These are phyloP conservation scores for Boechera retrofracta DNA, from an alignment of 345 rosid species.

Conservation along the genomic window DNA sequence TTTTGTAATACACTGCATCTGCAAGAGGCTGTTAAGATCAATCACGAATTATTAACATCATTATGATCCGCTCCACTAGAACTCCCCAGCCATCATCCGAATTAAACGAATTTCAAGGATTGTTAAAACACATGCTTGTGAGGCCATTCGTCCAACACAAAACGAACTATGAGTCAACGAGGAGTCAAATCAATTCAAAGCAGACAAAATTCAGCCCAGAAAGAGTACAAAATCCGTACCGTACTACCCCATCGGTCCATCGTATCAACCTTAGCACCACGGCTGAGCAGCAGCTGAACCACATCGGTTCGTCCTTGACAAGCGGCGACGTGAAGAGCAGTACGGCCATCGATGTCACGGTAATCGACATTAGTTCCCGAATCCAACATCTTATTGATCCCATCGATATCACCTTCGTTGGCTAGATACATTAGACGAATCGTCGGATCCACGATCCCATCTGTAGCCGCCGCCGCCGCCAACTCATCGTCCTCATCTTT, in stretches of 20 bases:
- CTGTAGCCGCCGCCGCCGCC: constrained; percentile 43
- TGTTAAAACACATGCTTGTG: not conserved
- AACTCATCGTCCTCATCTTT: constrained; percentile 49
- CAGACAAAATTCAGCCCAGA: not conserved
- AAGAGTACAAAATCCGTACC: constrained; percentile 37
- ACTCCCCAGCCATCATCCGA: not conserved
- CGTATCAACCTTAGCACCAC: constrained; percentile 56
- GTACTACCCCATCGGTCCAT: constrained; percentile 78
- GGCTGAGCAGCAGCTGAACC: constrained; percentile 51
- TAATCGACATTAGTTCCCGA: constrained; percentile 74
- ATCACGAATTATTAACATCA: constrained; percentile 35
- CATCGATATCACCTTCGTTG: constrained; percentile 76
- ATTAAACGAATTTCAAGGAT: not conserved
- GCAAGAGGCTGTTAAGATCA: constrained; percentile 76
- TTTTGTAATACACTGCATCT: constrained; percentile 76
- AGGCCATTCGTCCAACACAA: constrained; percentile 39
- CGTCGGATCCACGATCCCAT: constrained; percentile 54
- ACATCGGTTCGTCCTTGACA: constrained; percentile 75
- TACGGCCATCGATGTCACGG: constrained; percentile 70
- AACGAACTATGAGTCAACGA: constrained; percentile 33
- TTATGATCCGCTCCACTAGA: constrained; percentile 8
- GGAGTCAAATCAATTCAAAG: constrained; percentile 26
- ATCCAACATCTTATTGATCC: constrained; percentile 61
- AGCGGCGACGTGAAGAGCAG: constrained; percentile 80
- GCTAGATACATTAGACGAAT: constrained; percentile 77